phyloP scores from a whole-genome alignment of 441 rosid genomes.

The Flueggea neowawraea region DNA sequence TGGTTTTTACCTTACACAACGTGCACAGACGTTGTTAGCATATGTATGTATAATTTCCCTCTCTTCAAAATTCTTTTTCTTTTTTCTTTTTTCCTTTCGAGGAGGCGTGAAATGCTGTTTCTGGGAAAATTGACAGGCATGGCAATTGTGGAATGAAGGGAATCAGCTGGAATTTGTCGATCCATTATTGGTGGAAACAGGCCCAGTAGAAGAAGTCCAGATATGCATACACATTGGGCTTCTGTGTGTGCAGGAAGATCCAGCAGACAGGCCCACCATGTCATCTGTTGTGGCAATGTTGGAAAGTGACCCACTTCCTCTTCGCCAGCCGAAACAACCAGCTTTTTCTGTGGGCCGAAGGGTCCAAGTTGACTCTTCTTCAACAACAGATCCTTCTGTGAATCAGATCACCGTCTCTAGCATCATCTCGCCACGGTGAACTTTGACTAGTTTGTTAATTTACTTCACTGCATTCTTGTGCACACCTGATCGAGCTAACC shows the following conservation, averaged over 20 bases:
- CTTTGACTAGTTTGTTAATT: too few species aligned
- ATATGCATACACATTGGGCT: conserved; percentile 10
- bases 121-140: not conserved
- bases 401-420: too few species aligned
- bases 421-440: too few species aligned
- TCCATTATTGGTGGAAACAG: not conserved
- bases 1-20: not conserved
- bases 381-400: too few species aligned
- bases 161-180: not conserved
- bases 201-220: conserved; percentile 3
- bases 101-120: not conserved
- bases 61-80: not conserved
- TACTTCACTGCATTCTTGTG: too few species aligned
- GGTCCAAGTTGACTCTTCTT: too few species aligned
- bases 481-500: too few species aligned
- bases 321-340: conserved; percentile 9
- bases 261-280: conserved; percentile 13
- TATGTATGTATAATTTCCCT: conserved; percentile 4
- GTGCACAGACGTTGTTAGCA: not conserved
- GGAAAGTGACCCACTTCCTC: conserved; percentile 1
- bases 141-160: conserved; percentile 12
- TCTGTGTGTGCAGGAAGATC: conserved; percentile 15
- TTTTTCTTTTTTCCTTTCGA: not conserved
- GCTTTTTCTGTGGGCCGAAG: conserved; percentile 3
- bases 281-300: conserved; percentile 7